Base-by-base conservation (phyloP, 208 protist genomes). In the Leishmania tarentolae region DNA sequence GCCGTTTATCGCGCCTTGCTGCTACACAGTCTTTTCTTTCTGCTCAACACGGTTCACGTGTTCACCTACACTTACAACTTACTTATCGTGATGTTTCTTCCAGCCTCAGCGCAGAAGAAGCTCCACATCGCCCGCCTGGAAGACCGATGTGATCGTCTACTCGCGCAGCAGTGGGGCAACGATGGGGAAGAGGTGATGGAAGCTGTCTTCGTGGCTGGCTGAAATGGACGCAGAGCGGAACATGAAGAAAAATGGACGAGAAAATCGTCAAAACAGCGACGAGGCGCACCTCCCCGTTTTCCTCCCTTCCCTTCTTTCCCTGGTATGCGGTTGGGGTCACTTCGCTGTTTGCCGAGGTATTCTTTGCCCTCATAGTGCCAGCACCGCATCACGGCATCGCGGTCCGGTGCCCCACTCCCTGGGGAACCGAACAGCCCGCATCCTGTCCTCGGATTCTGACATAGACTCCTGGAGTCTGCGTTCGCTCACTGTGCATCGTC, bases 51-150 rank as follows among this genome's bases (percentile, higher is more conserved):
- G 7, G 19, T 83, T 19, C 88, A 94, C 83, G 28, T 74, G 24
- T 24, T 92, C 21, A 84, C 81, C 59, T 70, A 78, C 57, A 88
- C 83, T 74, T 96, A 90, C 73, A 93, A 92, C 76, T 75, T 50
- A 19, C 11, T 86, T 31, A 17, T 94, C 0, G 52, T 59, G 13
- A 2, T 56, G 70, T 31, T 84, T 21, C 75, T 88, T 11, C 82
- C 86, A 13, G 50, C 11, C 35, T 17, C 21, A 1, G 63, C 74
- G 61, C 73, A 81, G 50, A 52, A 68, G 52, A 68, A 69, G 24
- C 70, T 86, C n/a, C 78, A 79, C 47, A 50, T 88, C 15, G 74
- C 77, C 24, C 86, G 69, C 40, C 65, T 93, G 50, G 89, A 93
- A 52, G 89, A 93, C n/a, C 83, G 83, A 53, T 24, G 87, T 46